Evolutionary conservation across 345 rosid species (phyloP).

Genomic region (Rhodamnia rubescens): DNA sequence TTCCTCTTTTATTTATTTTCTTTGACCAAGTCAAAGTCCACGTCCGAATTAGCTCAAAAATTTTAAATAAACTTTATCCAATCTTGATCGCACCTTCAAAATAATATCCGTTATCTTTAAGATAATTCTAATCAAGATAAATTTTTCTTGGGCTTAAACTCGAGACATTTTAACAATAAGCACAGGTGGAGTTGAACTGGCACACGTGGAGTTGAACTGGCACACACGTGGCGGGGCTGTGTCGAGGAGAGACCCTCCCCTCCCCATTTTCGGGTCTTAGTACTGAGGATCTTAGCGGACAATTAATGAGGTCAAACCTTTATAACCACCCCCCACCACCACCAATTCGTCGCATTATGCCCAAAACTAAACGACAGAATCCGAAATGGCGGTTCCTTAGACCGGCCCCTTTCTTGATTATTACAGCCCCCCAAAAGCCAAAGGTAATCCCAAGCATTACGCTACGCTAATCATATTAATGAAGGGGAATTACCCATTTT

Average conservation of each 20-base stretch:
- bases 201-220: not conserved
- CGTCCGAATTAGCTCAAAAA: no score
- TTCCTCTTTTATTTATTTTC: no score
- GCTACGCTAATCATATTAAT: not conserved
- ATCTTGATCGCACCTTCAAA: no score
- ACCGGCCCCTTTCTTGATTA: not conserved
- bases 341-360: not conserved
- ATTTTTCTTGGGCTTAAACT: no score
- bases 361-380: conserved; percentile 21
- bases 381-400: conserved; percentile 22
- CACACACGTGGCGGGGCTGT: not conserved
- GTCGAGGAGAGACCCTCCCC: not conserved
- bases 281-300: not conserved
- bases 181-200: no score
- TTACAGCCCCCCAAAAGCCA: no score
- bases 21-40: no score
- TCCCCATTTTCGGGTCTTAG: not conserved
- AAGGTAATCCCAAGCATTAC: conserved; percentile 4
- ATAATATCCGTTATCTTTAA: no score
- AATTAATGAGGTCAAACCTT: not conserved
- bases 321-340: not conserved
- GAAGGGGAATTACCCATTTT: conserved; percentile 15
- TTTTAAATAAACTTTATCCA: no score
- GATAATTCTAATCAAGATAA: no score
- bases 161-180: no score